Conservation (phyloP, 2,329 filamentous ascomycete genomes). For the Lecanosticta acicola region DNA sequence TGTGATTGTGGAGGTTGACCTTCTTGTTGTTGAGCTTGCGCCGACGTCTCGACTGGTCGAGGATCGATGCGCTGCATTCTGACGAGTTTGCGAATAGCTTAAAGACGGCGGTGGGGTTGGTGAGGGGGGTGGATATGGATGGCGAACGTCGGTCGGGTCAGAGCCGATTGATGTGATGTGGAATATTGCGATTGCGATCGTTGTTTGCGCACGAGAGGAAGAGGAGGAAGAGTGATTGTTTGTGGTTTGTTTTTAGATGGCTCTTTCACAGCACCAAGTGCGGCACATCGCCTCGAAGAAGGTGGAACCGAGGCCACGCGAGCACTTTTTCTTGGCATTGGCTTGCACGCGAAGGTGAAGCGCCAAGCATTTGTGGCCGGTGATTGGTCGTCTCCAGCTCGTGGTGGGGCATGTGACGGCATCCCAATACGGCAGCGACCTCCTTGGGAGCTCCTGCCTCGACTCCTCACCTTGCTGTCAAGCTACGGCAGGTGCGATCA, state of each 20-base stretch:
- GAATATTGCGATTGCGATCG: too few species aligned
- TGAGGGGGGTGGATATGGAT: not conserved
- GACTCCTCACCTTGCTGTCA: not conserved
- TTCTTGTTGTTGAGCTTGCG: conserved; percentile 7
- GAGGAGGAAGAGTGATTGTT: too few species aligned
- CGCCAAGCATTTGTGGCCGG: not conserved
- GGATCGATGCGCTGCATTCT: conserved; percentile 30
- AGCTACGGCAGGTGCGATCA: not conserved
- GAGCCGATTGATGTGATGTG: not conserved
- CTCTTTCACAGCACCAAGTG: too few species aligned
- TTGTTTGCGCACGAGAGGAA: not conserved
- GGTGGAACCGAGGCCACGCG: not conserved
- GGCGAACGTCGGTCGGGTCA: not conserved
- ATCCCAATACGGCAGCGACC: not conserved
- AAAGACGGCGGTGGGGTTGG: not conserved
- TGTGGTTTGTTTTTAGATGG: not conserved
- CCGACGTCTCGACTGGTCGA: conserved; percentile 15
- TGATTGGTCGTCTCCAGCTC: not conserved
- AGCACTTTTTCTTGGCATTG: not conserved
- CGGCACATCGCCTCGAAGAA: not conserved
- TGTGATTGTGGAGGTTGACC: conserved; percentile 2
- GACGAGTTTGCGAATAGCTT: conserved; percentile 10
- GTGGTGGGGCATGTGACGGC: not conserved
- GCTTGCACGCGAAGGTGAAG: too few species aligned
- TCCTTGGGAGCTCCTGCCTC: not conserved